These are phyloP conservation scores for Violaceomyces palustris DNA, from an alignment of 1,284 basidiomycete species.

Conservation along the genomic window DNA sequence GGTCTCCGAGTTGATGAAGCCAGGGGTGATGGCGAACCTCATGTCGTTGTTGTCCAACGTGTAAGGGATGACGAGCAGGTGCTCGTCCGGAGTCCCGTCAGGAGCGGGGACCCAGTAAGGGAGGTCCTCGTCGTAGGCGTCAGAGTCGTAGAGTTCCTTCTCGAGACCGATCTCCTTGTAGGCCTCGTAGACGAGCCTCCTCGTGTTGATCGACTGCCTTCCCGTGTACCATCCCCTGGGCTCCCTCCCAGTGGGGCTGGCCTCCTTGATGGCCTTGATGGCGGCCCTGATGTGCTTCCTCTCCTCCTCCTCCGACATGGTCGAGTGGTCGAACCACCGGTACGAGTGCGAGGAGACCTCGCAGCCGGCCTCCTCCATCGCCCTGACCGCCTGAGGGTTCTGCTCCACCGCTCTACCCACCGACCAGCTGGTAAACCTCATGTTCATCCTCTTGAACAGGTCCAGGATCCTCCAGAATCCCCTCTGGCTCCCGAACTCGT, in stretches of 20 bases:
- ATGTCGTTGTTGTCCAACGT: conserved; percentile 54
- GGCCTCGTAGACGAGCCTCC: conserved; percentile 47
- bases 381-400: conserved; percentile 49
- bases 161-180: conserved; percentile 40
- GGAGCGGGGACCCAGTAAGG: conserved; percentile 53
- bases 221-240: conserved; percentile 55
- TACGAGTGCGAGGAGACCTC: conserved; percentile 53
- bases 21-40: conserved; percentile 52
- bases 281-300: conserved; percentile 47
- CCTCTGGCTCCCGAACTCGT: conserved; percentile 54
- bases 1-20: conserved; percentile 52
- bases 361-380: conserved; percentile 49
- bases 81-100: conserved; percentile 26
- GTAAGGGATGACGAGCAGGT: conserved; percentile 54
- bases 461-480: conserved; percentile 54
- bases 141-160: conserved; percentile 42
- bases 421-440: conserved; percentile 51
- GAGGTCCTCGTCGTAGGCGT: conserved; percentile 54
- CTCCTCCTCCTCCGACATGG: conserved; percentile 48
- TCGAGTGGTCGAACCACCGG: conserved; percentile 52
- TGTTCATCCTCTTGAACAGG: conserved; percentile 48
- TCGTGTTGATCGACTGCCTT: conserved; percentile 45
- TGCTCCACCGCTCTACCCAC: conserved; percentile 53
- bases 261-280: conserved; percentile 47
- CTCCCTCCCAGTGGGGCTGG: conserved; percentile 31